Conservation (phyloP, 805 yeast genomes). For the Sugiyamaella qingdaonensis region DNA sequence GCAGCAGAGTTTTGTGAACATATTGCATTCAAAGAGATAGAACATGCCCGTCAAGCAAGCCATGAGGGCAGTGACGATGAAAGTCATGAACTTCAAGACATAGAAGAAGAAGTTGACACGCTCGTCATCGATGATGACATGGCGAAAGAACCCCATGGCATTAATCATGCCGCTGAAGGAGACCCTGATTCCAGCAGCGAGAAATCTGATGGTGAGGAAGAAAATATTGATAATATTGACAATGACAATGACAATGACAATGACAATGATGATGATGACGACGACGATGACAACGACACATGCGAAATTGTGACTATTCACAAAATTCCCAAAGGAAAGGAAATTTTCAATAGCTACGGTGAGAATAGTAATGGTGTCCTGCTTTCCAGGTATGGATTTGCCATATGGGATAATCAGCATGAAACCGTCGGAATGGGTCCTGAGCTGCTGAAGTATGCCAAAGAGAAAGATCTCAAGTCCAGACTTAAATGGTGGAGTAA, state of each 20-base stretch:
- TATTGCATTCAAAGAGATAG: conserved; percentile 21
- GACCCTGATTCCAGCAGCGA: conserved; percentile 12
- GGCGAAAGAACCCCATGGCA: conserved; percentile 15
- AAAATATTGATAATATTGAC: conserved; percentile 23
- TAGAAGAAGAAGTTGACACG: conserved; percentile 9
- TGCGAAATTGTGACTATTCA: conserved; percentile 62
- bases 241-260: conserved; percentile 26
- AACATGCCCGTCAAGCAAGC: conserved; percentile 14
- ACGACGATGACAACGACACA: conserved; percentile 39
- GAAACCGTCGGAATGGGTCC: conserved; percentile 58
- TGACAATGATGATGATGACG: conserved; percentile 25
- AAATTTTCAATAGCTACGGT: conserved; percentile 82
- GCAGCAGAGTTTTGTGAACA: conserved; percentile 41
- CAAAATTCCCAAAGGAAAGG: conserved; percentile 46
- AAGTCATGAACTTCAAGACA: conserved; percentile 15
- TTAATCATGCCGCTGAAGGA: conserved; percentile 15
- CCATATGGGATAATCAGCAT: conserved; percentile 47
- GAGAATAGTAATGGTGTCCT: conserved; percentile 61
- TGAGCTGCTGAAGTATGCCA: conserved; percentile 40
- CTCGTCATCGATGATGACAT: conserved; percentile 11
- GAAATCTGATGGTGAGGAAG: conserved; percentile 22
- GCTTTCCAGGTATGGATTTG: conserved; percentile 76
- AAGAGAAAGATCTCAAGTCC: conserved; percentile 26
- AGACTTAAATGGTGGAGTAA: conserved; percentile 45
- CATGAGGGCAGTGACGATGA: conserved; percentile 13